These are phyloP conservation scores for Lasiodiplodia sp. DNA, from an alignment of 2,329 filamentous ascomycete genomes.

Conservation along the genomic window DNA sequence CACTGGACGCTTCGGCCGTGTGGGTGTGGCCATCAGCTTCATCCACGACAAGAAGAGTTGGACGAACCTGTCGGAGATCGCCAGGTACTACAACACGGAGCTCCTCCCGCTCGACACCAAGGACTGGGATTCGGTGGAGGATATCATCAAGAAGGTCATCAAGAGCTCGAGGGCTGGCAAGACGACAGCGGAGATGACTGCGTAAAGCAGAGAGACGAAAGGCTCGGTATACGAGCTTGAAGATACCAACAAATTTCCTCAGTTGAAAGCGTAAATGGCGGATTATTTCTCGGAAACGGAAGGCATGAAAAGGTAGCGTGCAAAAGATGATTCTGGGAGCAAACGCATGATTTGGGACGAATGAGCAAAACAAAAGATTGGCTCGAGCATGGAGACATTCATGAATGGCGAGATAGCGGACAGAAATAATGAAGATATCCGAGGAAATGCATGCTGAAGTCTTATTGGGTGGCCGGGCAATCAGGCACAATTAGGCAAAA, in stretches of 20 bases:
- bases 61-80: slow-evolving; percentile 79
- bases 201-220: neutral
- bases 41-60: slow-evolving; percentile 87
- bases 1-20: slow-evolving; percentile 94
- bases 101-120: slow-evolving; percentile 81
- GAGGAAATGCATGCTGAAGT: neutral
- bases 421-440: neutral
- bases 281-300: neutral
- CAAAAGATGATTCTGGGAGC: neutral
- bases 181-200: slow-evolving; percentile 49
- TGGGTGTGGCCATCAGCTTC: slow-evolving; percentile 94
- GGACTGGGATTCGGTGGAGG: slow-evolving; percentile 92
- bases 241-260: slow-evolving; percentile 22
- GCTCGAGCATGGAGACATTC: neutral
- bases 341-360: neutral
- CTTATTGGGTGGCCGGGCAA: neutral
- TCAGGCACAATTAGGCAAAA: slow-evolving; percentile 20
- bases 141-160: slow-evolving; percentile 73
- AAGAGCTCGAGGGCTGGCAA: slow-evolving; percentile 51
- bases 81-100: slow-evolving; percentile 78
- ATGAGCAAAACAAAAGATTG: neutral
- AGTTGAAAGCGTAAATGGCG: neutral
- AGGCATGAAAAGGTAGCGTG: neutral
- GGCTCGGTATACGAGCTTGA: neutral
- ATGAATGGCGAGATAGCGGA: neutral